Evolutionary conservation across 2,329 filamentous ascomycete species (phyloP).

Genomic region (Colletotrichum eremochloae): DNA sequence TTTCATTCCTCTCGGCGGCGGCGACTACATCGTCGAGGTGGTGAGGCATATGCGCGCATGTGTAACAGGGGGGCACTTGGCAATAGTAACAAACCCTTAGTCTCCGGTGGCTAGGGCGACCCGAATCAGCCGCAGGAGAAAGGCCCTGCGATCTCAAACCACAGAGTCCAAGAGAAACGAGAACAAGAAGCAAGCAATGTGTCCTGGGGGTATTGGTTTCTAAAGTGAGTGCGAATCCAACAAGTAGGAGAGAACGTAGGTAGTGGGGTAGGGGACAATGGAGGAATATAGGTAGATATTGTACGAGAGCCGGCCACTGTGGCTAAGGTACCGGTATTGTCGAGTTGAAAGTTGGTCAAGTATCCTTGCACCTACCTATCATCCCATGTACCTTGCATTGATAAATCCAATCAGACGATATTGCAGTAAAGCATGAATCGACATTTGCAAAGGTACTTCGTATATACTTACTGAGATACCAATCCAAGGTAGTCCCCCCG

Average conservation of each 20-base stretch:
- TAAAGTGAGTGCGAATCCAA: too few relatives aligned
- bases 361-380: background rate
- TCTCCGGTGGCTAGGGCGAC: background rate
- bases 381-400: background rate
- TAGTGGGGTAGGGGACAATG: too few relatives aligned
- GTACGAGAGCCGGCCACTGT: too few relatives aligned
- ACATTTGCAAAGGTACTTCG: too few relatives aligned
- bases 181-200: background rate
- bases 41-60: background rate
- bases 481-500: too few relatives aligned
- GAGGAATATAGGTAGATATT: too few relatives aligned
- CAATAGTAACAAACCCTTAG: background rate
- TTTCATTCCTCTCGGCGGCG: background rate
- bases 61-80: background rate
- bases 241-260: too few relatives aligned
- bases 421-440: background rate
- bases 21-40: background rate
- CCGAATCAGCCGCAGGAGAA: background rate
- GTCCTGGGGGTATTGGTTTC: too few relatives aligned
- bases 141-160: background rate
- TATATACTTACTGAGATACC: too few relatives aligned
- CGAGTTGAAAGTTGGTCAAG: background rate
- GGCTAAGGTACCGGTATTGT: too few relatives aligned
- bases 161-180: background rate
- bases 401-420: background rate